Base-by-base conservation (phyloP, 2,329 filamentous ascomycete genomes). In the Hirsutella thompsonii region DNA sequence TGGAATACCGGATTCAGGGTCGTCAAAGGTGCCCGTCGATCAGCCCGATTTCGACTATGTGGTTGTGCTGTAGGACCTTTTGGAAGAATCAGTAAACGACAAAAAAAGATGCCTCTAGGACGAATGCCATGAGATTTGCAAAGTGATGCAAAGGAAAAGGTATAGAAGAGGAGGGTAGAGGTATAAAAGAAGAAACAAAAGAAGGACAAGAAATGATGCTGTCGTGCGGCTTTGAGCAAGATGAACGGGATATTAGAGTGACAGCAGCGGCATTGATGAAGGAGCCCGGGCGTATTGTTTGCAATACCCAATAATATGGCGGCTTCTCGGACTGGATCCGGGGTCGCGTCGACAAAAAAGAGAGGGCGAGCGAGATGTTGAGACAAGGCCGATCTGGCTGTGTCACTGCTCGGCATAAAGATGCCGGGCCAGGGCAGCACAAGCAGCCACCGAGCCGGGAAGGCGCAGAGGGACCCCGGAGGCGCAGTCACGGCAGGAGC, bases 401-500 rank as follows among this genome's bases (percentile, higher is more conserved):
- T 38, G 41, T 41, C 36, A 41, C 44, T 10, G 26, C 19, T 41
- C 48, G 46, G 48, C 48, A 49, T 28, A 41, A 46, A 49, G 41
- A 46, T 49, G 48, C 48, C 48, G 48, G 23, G 43, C 44, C 47
- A 36, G 44, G 40, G 48, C 38, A 41, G 35, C 46, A 49, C 48
- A 46, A 44, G 38, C 23, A 26, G 23, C 23, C 23, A 26, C 23
- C 23, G 23, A 26, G 23, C 37, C 36, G 44, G 44, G 42, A 47
- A 46, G 46, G 45, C 42, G 46, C 45, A 47, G 44, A 28, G 32
- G 16, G 14, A 34, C 23, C 23, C 21, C 38, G 32, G 32, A 35
- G n/a, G 29, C 19, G 23, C 23, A 26, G 23, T 6, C 23, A 26
- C 23, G 23, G 23, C 11, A 34, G 32, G 32, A 20, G n/a, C n/a